phyloP scores from a whole-genome alignment of 148 eudicot species.

The Chenopodium album region DNA sequence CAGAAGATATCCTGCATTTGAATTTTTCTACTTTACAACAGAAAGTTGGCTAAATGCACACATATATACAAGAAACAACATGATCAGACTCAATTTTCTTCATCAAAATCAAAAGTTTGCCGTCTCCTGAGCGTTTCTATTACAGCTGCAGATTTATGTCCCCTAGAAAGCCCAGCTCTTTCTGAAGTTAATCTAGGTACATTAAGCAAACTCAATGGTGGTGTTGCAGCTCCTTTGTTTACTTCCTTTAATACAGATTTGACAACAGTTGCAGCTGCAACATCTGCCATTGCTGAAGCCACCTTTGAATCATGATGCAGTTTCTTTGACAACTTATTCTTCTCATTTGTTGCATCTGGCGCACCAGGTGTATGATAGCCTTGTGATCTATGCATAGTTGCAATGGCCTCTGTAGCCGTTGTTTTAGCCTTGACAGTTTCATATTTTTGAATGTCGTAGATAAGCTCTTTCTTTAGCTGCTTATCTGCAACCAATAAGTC shows the following conservation, averaged over 20 bases:
- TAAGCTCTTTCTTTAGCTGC: constrained; percentile 89
- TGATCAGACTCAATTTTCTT: constrained; percentile 46
- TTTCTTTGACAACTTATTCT: constrained; percentile 33
- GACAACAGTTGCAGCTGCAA: constrained; percentile 60
- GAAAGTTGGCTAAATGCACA: not conserved
- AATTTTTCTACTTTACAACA: not conserved
- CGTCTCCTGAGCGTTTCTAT: constrained; percentile 73
- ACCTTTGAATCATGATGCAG: constrained; percentile 43
- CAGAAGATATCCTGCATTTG: not conserved
- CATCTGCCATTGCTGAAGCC: constrained; percentile 74
- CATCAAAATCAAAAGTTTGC: constrained; percentile 78
- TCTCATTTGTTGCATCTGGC: constrained; percentile 13
- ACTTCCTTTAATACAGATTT: constrained; percentile 77
- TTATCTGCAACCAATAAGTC: constrained; percentile 86
- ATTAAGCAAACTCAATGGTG: constrained; percentile 70
- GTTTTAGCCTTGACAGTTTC: constrained; percentile 58
- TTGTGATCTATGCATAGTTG: constrained; percentile 39
- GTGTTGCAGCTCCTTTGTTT: constrained; percentile 46
- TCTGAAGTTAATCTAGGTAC: constrained; percentile 56
- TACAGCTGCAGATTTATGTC: constrained; percentile 43
- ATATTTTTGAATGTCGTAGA: constrained; percentile 83
- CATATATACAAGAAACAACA: not conserved
- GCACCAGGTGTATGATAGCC: constrained; percentile 39
- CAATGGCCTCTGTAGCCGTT: constrained; percentile 57
- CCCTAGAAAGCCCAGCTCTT: constrained; percentile 25